Percentiles rank a stretch among this genome's conserved stretches.
Evolutionary conservation across 2,329 filamentous ascomycete genomes (phyloP).

Genomic region (Aspergillus pseudonomiae): DNA sequence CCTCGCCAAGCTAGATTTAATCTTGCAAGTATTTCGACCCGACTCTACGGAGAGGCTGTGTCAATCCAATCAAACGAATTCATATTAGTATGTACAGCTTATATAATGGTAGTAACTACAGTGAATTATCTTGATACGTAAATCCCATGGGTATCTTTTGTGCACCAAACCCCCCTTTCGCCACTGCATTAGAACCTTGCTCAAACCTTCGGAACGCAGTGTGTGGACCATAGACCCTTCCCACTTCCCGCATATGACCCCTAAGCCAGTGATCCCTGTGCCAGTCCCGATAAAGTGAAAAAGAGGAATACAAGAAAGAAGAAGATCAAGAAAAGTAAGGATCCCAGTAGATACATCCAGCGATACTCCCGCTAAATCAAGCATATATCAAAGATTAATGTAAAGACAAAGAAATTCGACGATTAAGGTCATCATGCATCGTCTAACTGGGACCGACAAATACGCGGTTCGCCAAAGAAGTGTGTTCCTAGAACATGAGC

Average conservation of each 20-base stretch:
- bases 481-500: background rate
- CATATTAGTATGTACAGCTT: conserved; percentile 4
- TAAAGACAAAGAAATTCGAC: background rate
- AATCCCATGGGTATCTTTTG: conserved; percentile 15
- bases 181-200: background rate
- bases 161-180: background rate
- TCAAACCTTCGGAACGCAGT: background rate
- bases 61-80: background rate
- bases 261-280: background rate
- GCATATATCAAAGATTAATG: background rate
- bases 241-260: background rate
- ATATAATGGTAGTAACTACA: background rate
- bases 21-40: background rate
- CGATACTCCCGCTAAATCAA: conserved; percentile 4
- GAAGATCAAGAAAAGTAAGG: conserved; percentile 1
- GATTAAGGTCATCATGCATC: background rate
- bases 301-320: background rate
- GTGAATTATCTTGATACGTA: background rate
- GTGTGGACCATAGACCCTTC: background rate
- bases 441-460: background rate
- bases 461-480: background rate
- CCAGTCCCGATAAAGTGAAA: background rate
- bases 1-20: background rate
- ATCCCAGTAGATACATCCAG: background rate
- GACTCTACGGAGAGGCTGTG: background rate